A percentile compares a stretch with the other conserved stretches of the same genome.
These are phyloP conservation scores for Epichloe baconii DNA, from an alignment of 2,329 filamentous ascomycete genomes.

Conservation along the genomic window DNA sequence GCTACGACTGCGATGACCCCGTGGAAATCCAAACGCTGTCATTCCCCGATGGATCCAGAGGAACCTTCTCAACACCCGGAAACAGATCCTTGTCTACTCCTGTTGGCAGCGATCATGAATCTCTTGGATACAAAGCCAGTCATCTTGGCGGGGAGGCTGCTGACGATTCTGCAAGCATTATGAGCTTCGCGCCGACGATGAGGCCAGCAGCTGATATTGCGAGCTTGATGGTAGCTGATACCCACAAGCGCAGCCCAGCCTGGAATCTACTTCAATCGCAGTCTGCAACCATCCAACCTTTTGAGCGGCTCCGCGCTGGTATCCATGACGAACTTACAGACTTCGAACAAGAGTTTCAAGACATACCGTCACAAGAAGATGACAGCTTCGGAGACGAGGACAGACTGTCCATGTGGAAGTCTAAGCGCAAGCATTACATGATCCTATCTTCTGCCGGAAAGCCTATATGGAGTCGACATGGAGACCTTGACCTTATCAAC, in stretches of 20 bases:
- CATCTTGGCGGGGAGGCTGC: constrained; percentile 29
- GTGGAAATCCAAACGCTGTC: constrained; percentile 68
- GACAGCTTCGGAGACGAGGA: constrained; percentile 36
- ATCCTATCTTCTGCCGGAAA: constrained; percentile 94
- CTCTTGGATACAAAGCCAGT: constrained; percentile 20
- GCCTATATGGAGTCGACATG: constrained; percentile 92
- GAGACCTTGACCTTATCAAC: constrained; percentile 79
- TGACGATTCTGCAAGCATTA: constrained; percentile 52
- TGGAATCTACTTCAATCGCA: constrained; percentile 56
- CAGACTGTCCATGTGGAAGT: constrained; percentile 65
- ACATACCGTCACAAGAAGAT: constrained; percentile 44
- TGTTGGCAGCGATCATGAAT: constrained; percentile 26
- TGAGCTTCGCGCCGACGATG: constrained; percentile 51
- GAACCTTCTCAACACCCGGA: constrained; percentile 40
- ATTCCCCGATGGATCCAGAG: constrained; percentile 55
- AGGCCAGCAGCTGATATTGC: constrained; percentile 60
- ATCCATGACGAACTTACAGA: constrained; percentile 43
- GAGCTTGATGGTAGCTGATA: constrained; percentile 64
- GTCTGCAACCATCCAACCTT: constrained; percentile 44
- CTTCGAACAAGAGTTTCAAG: constrained; percentile 69
- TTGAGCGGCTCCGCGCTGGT: constrained; percentile 37
- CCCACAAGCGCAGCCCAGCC: constrained; percentile 51
- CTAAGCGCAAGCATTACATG: constrained; percentile 93
- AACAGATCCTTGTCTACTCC: constrained; percentile 24
- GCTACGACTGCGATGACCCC: constrained; percentile 76